Percentiles rank a stretch among this genome's conserved stretches.
Evolutionary conservation across 2,329 filamentous ascomycete species (phyloP).

Genomic region (Didymella lethalis): DNA sequence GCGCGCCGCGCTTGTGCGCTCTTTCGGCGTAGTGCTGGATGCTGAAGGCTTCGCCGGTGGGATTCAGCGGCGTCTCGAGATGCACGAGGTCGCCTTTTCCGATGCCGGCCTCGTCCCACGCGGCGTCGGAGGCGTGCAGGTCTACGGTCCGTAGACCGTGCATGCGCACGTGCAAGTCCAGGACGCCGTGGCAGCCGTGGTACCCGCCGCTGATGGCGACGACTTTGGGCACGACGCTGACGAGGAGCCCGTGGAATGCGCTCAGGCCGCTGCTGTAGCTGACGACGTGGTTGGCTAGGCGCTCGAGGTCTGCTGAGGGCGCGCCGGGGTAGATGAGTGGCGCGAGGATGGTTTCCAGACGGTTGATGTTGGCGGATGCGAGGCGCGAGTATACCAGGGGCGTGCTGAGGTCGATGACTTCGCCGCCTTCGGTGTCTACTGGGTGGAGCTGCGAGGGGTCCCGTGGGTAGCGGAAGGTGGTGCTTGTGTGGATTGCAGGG

Average conservation of each 20-base stretch:
- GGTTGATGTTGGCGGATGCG: constrained; percentile 78
- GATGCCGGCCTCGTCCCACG: constrained; percentile 71
- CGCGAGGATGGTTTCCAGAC: constrained; percentile 83
- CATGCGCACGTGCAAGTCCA: constrained; percentile 75
- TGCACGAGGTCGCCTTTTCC: constrained; percentile 84
- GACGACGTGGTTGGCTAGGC: constrained; percentile 61
- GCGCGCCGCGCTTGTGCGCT: constrained; percentile 76
- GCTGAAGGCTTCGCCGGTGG: constrained; percentile 80
- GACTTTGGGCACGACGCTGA: constrained; percentile 81
- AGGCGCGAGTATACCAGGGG: constrained; percentile 78
- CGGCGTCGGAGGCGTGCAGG: constrained; percentile 60
- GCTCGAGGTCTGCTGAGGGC: constrained; percentile 26
- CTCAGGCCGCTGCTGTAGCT: constrained; percentile 87
- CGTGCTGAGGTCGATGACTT: constrained; percentile 38
- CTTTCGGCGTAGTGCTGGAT: constrained; percentile 74
- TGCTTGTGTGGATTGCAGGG: constrained; percentile 88
- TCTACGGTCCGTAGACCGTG: constrained; percentile 76
- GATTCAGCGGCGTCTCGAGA: constrained; percentile 93
- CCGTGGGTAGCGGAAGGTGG: constrained; percentile 82
- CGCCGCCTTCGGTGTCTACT: constrained; percentile 53
- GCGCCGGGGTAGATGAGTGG: constrained; percentile 69
- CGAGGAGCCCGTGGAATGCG: constrained; percentile 86
- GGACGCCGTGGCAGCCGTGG: constrained; percentile 90
- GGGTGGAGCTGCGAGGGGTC: constrained; percentile 72
- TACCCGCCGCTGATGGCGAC: constrained; percentile 87